Conservation (phyloP, 768 basidiomycete species). For the Amanita fuliginea region DNA sequence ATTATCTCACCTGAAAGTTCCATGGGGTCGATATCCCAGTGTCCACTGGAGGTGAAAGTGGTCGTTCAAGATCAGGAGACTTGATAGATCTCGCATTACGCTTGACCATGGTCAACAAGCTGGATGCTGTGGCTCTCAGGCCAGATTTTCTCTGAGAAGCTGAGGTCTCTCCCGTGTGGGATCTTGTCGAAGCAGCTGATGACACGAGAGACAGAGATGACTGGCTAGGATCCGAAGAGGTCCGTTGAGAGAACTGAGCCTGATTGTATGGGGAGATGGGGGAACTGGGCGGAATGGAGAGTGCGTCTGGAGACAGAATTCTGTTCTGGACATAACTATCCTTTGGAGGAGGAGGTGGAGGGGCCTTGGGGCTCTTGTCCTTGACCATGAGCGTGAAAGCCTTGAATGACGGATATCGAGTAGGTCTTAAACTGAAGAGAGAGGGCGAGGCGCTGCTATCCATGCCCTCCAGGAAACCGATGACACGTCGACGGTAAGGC, state of each 20-base stretch:
- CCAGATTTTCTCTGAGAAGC: neutral
- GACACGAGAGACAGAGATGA: constrained; percentile 28
- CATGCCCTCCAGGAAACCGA: constrained; percentile 10
- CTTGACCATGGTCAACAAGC: constrained; percentile 33
- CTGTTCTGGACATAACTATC: constrained; percentile 41
- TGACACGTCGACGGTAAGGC: neutral
- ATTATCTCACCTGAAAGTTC: constrained; percentile 55
- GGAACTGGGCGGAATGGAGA: constrained; percentile 24
- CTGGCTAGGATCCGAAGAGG: constrained; percentile 21
- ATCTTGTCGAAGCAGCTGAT: constrained; percentile 18
- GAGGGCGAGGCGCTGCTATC: constrained; percentile 17
- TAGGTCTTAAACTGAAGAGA: constrained; percentile 12
- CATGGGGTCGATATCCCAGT: constrained; percentile 58
- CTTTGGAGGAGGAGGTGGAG: constrained; percentile 58
- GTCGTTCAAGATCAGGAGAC: constrained; percentile 12
- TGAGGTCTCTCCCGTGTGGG: constrained; percentile 13
- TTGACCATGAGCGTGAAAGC: constrained; percentile 20
- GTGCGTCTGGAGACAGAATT: constrained; percentile 35
- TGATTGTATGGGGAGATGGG: constrained; percentile 29
- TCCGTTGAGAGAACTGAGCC: constrained; percentile 21
- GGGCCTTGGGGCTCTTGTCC: constrained; percentile 26
- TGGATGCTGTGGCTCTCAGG: constrained; percentile 23
- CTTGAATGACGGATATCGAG: constrained; percentile 23
- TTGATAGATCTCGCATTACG: constrained; percentile 20
- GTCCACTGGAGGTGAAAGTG: constrained; percentile 29